Percentiles rank a stretch among this genome's conserved stretches.
phyloP scores from a whole-genome alignment of 768 basidiomycete species.

The Nidula microcarpa region DNA sequence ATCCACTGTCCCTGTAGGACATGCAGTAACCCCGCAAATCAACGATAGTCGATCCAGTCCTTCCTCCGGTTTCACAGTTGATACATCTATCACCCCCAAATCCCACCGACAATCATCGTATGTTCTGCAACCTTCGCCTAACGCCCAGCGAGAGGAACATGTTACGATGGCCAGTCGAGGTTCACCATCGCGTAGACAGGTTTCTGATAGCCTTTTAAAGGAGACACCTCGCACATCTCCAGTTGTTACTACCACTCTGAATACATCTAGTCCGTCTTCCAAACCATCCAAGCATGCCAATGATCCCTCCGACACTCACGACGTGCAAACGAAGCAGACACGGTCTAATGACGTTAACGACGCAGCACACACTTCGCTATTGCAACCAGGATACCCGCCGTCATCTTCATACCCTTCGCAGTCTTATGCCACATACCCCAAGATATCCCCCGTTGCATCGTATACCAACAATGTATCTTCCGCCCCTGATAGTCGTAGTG shows the following conservation, averaged over 20 bases:
- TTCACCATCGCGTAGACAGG: neutral
- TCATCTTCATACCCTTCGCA: neutral
- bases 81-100: neutral
- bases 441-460: neutral
- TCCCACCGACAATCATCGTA: neutral
- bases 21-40: too few species aligned
- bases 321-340: neutral
- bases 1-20: too few species aligned
- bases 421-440: neutral
- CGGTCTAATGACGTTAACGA: neutral
- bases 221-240: conserved; percentile 2
- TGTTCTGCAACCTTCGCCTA: neutral
- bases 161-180: neutral
- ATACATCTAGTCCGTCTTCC: neutral
- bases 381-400: neutral
- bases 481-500: too few species aligned
- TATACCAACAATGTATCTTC: neutral
- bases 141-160: neutral
- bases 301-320: neutral
- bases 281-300: neutral
- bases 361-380: neutral
- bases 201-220: neutral
- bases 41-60: neutral
- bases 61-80: neutral
- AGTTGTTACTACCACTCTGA: neutral